Percentiles rank a stretch among this genome's conserved stretches.
These are phyloP conservation scores for Apiotrichum laibachii DNA, from an alignment of 1,284 basidiomycete genomes.

Conservation along the genomic window DNA sequence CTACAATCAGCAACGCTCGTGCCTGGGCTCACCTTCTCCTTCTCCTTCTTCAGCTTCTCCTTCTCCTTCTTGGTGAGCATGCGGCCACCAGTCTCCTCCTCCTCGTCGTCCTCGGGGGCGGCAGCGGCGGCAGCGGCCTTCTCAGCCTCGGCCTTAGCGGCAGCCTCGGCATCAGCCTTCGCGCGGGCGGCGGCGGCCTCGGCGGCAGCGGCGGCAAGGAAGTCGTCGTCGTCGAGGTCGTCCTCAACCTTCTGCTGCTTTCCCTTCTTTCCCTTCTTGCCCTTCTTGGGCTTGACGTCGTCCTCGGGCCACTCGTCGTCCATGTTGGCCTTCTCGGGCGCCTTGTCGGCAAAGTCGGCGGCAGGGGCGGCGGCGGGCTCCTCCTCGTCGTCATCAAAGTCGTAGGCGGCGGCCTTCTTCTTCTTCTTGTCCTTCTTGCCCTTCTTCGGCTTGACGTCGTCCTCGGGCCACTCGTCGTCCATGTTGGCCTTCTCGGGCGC, in stretches of 20 bases:
- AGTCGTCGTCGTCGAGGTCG: conserved; percentile 38
- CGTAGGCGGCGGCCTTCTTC: conserved; percentile 13
- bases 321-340: conserved; percentile 20
- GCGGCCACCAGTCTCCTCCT: conserved; percentile 70
- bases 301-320: conserved; percentile 53
- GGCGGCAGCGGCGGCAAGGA: conserved; percentile 49
- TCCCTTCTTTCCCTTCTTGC: conserved; percentile 45
- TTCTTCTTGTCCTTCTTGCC: conserved; percentile 53
- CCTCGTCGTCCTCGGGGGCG: conserved; percentile 59
- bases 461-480: conserved; percentile 40
- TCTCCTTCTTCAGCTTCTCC: conserved; percentile 89
- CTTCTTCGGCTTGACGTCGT: conserved; percentile 48
- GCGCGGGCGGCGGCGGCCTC: conserved; percentile 48
- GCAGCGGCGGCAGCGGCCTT: conserved; percentile 68
- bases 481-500: conserved; percentile 21
- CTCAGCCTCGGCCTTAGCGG: conserved; percentile 63
- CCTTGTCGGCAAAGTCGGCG: conserved; percentile 46
- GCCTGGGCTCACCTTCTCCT: conserved; percentile 67
- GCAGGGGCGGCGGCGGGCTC: conserved; percentile 40
- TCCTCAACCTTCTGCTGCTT: conserved; percentile 40
- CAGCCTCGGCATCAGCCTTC: conserved; percentile 49
- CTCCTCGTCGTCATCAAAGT: conserved; percentile 22
- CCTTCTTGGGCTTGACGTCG: conserved; percentile 50
- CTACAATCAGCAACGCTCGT: conserved; percentile 51
- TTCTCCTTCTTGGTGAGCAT: conserved; percentile 87